Conservation (phyloP, 192 early-diverging fungal species). For the Dissophora ornata region DNA sequence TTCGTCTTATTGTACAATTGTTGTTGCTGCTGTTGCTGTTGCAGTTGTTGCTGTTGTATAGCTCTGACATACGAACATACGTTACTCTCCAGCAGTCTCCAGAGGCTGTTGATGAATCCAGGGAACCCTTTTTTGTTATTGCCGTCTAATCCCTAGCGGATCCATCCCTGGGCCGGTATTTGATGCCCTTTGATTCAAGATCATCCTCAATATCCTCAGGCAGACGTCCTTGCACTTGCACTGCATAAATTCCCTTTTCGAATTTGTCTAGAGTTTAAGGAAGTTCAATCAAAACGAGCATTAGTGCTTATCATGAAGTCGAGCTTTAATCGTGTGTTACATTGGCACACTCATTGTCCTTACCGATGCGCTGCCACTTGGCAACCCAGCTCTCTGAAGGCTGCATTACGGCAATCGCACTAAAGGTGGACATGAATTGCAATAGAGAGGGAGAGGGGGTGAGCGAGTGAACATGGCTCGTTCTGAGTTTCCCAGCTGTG, state of each 20-base stretch:
- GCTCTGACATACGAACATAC: too few relatives aligned
- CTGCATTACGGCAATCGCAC: constrained; percentile 77
- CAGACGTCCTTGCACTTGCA: constrained; percentile 76
- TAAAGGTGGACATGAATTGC: constrained; percentile 19
- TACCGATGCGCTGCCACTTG: constrained; percentile 76
- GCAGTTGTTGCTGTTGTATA: too few relatives aligned
- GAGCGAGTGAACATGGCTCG: not conserved
- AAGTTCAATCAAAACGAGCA: too few relatives aligned
- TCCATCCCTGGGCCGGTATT: constrained; percentile 67
- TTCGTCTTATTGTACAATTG: too few relatives aligned
- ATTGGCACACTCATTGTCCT: constrained; percentile 14
- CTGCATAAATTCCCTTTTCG: constrained; percentile 79
- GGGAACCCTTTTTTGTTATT: too few relatives aligned
- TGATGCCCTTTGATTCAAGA: constrained; percentile 73
- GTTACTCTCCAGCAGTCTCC: too few relatives aligned
- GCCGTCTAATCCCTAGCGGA: constrained; percentile 40
- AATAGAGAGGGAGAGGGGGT: not conserved
- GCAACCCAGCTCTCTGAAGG: constrained; percentile 83
- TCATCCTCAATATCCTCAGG: constrained; percentile 81
- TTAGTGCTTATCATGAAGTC: too few relatives aligned
- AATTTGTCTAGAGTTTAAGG: constrained; percentile 75
- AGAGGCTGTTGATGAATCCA: too few relatives aligned
- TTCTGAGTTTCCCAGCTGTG: not conserved
- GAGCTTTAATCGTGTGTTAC: too few relatives aligned
- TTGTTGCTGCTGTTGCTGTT: too few relatives aligned